Evolutionary conservation across 192 early-diverging fungal genomes (phyloP).

Genomic region (Umbelopsis vinacea): DNA sequence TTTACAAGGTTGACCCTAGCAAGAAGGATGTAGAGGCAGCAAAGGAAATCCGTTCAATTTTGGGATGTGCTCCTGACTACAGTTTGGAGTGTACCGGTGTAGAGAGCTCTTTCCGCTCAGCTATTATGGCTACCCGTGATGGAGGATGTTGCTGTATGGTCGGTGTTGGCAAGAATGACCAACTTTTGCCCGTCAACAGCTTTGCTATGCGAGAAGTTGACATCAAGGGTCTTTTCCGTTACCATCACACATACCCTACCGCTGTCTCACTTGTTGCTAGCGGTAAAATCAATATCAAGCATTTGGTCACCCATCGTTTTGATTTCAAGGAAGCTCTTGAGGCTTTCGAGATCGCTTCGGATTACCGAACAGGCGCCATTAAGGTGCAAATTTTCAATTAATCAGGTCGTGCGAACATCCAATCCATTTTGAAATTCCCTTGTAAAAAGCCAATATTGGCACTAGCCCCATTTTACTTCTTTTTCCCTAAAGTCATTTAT

Average conservation of each 20-base stretch:
- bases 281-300: constrained; percentile 39
- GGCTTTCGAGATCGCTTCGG: constrained; percentile 36
- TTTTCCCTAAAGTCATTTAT: too few relatives aligned
- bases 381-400: constrained; percentile 39
- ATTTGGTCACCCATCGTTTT: constrained; percentile 38
- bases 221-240: constrained; percentile 37
- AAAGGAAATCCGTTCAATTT: constrained; percentile 25
- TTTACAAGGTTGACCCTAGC: constrained; percentile 23
- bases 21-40: constrained; percentile 25
- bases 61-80: constrained; percentile 32
- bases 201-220: constrained; percentile 41
- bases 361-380: constrained; percentile 24
- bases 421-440: background rate
- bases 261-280: constrained; percentile 32
- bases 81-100: constrained; percentile 41
- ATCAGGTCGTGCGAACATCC: background rate
- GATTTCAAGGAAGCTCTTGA: constrained; percentile 39
- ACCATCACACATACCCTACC: constrained; percentile 37
- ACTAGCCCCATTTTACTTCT: too few relatives aligned
- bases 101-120: constrained; percentile 38
- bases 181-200: constrained; percentile 33
- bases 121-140: constrained; percentile 38
- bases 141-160: constrained; percentile 38
- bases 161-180: constrained; percentile 39
- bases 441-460: background rate